Conservation (phyloP, 139 green algal genomes). For the Chlamydomonas asymmetrica region DNA sequence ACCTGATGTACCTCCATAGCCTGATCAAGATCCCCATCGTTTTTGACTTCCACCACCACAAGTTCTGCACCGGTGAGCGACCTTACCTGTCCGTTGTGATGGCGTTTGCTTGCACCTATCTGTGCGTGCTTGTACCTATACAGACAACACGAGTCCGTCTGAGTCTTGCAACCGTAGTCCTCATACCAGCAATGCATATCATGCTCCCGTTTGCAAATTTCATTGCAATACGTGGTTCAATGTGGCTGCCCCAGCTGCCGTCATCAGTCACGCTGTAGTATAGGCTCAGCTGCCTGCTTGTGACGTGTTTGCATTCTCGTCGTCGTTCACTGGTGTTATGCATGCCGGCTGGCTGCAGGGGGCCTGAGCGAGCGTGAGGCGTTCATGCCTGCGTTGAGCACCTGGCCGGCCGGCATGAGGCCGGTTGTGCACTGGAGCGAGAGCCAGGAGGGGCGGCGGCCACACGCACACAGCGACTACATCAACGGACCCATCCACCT, state of each 20-base stretch:
- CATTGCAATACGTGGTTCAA: no score
- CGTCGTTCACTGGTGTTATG: no score
- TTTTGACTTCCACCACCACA: conserved; percentile 79
- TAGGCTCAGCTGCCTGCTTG: no score
- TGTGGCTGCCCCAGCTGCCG: no score
- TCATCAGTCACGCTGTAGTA: no score
- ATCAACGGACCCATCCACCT: conserved; percentile 64
- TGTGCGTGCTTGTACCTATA: neutral
- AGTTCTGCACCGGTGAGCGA: conserved; percentile 32
- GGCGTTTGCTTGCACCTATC: neutral
- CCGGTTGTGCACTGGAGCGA: conserved; percentile 73
- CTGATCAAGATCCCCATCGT: conserved; percentile 56
- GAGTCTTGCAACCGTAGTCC: no score
- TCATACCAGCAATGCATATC: no score
- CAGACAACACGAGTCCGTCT: neutral
- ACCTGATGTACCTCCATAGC: conserved; percentile 51
- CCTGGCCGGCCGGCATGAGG: conserved; percentile 60
- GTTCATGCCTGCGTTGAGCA: conserved; percentile 48
- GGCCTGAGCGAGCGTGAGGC: conserved; percentile 51
- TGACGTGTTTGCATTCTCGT: no score
- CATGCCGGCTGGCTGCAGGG: no score
- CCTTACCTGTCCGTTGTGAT: neutral
- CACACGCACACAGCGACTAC: conserved; percentile 66
- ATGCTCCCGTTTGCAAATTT: no score
- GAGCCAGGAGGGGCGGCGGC: conserved; percentile 53